phyloP scores from a whole-genome alignment of 257 asterid species.

The Solanum dulcamara region DNA sequence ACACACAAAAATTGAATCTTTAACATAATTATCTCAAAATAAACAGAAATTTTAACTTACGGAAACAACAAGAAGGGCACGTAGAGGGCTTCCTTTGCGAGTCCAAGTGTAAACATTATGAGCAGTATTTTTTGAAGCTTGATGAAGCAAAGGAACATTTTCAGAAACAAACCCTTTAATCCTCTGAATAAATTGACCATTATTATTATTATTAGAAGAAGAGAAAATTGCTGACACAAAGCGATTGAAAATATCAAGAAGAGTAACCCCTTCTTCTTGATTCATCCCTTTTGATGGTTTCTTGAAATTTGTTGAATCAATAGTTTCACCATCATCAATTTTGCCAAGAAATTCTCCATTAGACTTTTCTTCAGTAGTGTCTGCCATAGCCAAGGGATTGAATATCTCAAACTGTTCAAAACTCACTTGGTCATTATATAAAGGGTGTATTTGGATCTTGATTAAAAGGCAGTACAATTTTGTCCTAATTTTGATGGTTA shows the following conservation, averaged over 20 bases:
- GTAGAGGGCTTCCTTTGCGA: constrained; percentile 61
- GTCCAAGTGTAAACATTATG: constrained; percentile 45
- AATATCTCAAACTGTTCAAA: not conserved
- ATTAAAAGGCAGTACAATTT: not conserved
- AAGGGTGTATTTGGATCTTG: not conserved
- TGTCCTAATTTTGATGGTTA: not conserved
- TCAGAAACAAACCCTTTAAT: constrained; percentile 33
- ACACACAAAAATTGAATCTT: not conserved
- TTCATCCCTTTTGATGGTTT: not conserved
- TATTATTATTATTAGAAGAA: constrained; percentile 25
- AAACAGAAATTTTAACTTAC: constrained; percentile 24
- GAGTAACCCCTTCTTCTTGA: constrained; percentile 24
- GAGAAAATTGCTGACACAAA: constrained; percentile 40
- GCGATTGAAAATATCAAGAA: constrained; percentile 35
- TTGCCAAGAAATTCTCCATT: not conserved
- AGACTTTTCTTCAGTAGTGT: not conserved
- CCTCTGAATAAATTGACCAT: constrained; percentile 31
- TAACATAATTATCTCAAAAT: not conserved
- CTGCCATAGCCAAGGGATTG: not conserved
- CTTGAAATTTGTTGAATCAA: not conserved
- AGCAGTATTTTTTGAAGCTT: constrained; percentile 50
- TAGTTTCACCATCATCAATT: not conserved
- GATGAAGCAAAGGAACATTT: constrained; percentile 53
- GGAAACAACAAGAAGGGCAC: constrained; percentile 59
- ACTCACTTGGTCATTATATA: not conserved